phyloP scores from a whole-genome alignment of 805 yeast species.

The Zygosaccharomyces bailii region DNA sequence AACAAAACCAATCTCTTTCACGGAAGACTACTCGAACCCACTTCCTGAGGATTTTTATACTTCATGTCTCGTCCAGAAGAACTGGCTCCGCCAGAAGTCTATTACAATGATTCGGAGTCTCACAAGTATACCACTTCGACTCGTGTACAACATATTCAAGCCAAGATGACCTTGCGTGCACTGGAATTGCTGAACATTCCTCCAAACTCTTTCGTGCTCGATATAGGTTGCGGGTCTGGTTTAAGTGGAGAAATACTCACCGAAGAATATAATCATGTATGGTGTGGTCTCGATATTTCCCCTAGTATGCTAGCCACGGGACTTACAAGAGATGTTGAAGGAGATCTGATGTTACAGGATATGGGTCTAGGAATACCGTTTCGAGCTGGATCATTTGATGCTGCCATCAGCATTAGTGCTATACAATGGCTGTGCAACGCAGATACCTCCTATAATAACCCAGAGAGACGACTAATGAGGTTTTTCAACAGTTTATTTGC shows the following conservation, averaged over 20 bases:
- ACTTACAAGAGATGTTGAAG: conserved; percentile 85
- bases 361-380: conserved; percentile 94
- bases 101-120: conserved; percentile 88
- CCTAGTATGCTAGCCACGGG: conserved; percentile 96
- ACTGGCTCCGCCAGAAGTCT: conserved; percentile 93
- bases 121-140: conserved; percentile 86
- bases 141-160: conserved; percentile 97
- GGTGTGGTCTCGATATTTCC: conserved; percentile 96
- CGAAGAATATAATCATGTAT: conserved; percentile 80
- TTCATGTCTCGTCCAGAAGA: conserved; percentile 93
- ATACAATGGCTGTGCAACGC: conserved; percentile 99
- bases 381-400: conserved; percentile 94
- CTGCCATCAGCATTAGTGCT: conserved; percentile 91
- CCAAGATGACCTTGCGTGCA: conserved; percentile 94
- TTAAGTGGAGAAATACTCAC: conserved; percentile 89
- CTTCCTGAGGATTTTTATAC: neutral
- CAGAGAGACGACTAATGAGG: conserved; percentile 70
- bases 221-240: conserved; percentile 97
- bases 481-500: conserved; percentile 90
- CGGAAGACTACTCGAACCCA: neutral
- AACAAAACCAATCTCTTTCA: neutral
- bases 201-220: conserved; percentile 64
- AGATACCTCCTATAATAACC: conserved; percentile 77
- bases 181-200: conserved; percentile 79
- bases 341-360: conserved; percentile 87